phyloP scores from a whole-genome alignment of 768 basidiomycete genomes.

The Panus rudis region DNA sequence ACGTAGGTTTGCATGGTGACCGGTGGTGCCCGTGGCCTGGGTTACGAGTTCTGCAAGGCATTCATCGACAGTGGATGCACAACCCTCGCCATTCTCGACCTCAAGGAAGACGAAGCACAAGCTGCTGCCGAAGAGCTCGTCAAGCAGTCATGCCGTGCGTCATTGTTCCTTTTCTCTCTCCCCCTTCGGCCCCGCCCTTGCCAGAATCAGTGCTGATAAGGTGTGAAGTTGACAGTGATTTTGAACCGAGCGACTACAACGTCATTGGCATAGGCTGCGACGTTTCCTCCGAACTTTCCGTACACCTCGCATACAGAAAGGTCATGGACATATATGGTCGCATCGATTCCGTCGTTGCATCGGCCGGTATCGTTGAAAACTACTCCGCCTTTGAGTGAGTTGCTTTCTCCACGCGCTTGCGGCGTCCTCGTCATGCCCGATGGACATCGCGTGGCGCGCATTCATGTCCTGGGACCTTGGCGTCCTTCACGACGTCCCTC shows the following conservation, averaged over 20 bases:
- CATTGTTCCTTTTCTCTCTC: conserved; percentile 7
- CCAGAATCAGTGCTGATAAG: conserved; percentile 22
- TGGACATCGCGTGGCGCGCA: too few relatives aligned
- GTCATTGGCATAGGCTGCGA: conserved; percentile 80
- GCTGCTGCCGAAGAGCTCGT: conserved; percentile 64
- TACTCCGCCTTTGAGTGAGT: conserved; percentile 78
- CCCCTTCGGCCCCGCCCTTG: neutral
- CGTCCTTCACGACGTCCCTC: too few relatives aligned
- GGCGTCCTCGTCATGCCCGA: neutral
- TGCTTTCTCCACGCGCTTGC: neutral
- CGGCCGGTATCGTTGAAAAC: conserved; percentile 88
- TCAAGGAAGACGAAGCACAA: conserved; percentile 63
- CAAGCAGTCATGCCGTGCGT: conserved; percentile 43
- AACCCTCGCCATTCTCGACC: conserved; percentile 72
- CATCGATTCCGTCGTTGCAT: conserved; percentile 80
- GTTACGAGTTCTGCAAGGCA: conserved; percentile 84
- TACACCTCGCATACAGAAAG: conserved; percentile 62
- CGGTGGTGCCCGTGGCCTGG: conserved; percentile 87
- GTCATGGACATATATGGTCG: conserved; percentile 62
- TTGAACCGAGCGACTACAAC: conserved; percentile 48
- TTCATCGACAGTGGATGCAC: conserved; percentile 86
- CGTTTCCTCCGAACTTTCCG: conserved; percentile 75
- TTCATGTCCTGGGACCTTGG: too few relatives aligned
- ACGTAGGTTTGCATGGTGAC: conserved; percentile 83
- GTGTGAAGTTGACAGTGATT: conserved; percentile 45